Evolutionary conservation across 1,284 basidiomycete genomes (phyloP).

Genomic region (Heliocybe sulcata): DNA sequence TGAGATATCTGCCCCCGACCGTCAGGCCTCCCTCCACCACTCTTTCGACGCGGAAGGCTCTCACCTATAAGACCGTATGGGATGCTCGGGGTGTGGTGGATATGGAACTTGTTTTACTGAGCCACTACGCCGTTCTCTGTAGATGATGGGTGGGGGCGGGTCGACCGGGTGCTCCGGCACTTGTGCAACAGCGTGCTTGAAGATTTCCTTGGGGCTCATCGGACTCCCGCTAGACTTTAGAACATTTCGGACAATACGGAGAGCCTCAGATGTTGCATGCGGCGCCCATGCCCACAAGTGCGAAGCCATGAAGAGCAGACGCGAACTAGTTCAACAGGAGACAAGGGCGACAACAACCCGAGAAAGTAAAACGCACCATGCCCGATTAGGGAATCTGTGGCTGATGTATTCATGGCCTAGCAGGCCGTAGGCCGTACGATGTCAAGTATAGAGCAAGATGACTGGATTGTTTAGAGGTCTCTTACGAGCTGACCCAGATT

Average conservation of each 20-base stretch:
- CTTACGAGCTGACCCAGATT: too few relatives aligned
- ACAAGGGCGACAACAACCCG: too few relatives aligned
- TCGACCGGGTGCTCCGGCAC: conserved; percentile 14
- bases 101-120: conserved; percentile 4
- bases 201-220: conserved; percentile 28
- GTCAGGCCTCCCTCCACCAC: not conserved
- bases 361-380: too few relatives aligned
- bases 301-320: not conserved
- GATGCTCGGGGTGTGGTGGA: conserved; percentile 32
- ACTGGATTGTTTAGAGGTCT: too few relatives aligned
- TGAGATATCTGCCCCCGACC: conserved; percentile 41
- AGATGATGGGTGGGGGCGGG: conserved; percentile 12
- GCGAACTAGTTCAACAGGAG: too few relatives aligned
- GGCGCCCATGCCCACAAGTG: conserved; percentile 7
- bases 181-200: conserved; percentile 29
- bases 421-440: too few relatives aligned
- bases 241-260: conserved; percentile 14
- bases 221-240: conserved; percentile 12
- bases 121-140: not conserved
- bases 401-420: too few relatives aligned
- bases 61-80: conserved; percentile 45
- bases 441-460: too few relatives aligned
- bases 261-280: conserved; percentile 12
- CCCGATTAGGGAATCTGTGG: too few relatives aligned
- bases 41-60: conserved; percentile 9